Percentiles rank a stretch among this genome's conserved stretches.
phyloP scores from a whole-genome alignment of 768 basidiomycete genomes.

The Symmetrospora coprosmae region DNA sequence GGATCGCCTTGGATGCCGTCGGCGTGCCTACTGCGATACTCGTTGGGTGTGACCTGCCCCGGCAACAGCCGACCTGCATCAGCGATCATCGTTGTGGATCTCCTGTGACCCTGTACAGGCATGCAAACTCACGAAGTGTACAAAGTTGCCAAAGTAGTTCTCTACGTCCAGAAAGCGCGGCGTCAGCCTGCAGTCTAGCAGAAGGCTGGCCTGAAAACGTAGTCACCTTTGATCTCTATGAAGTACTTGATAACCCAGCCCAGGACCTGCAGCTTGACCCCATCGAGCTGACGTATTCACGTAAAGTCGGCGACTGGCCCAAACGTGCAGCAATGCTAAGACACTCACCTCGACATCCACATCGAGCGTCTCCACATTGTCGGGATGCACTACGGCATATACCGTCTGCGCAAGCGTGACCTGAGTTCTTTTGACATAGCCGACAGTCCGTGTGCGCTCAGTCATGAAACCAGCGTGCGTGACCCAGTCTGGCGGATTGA shows the following conservation, averaged over 20 bases:
- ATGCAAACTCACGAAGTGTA: constrained; percentile 62
- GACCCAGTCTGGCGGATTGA: constrained; percentile 79
- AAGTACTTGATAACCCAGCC: constrained; percentile 83
- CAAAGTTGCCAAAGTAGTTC: constrained; percentile 89
- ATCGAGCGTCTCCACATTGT: constrained; percentile 63
- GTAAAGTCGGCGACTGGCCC: background rate
- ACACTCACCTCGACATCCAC: constrained; percentile 50
- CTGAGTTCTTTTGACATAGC: constrained; percentile 47
- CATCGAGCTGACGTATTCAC: constrained; percentile 40
- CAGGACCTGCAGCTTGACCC: constrained; percentile 52
- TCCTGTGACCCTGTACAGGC: too few relatives aligned
- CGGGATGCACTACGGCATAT: constrained; percentile 51
- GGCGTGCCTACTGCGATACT: constrained; percentile 61
- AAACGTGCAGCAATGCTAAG: background rate
- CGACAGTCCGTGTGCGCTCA: constrained; percentile 49
- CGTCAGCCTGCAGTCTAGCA: background rate
- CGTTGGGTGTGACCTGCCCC: constrained; percentile 42
- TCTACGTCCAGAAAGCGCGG: constrained; percentile 39
- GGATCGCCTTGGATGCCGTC: constrained; percentile 63
- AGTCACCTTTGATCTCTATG: constrained; percentile 51
- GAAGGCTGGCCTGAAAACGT: accelerated
- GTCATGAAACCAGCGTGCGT: constrained; percentile 59
- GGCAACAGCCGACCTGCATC: too few relatives aligned
- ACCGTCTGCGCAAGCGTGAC: constrained; percentile 62
- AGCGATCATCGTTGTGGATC: background rate